These are phyloP conservation scores for Arthrobotrys pseudoclavata DNA, from an alignment of 2,329 filamentous ascomycete species.

Conservation along the genomic window DNA sequence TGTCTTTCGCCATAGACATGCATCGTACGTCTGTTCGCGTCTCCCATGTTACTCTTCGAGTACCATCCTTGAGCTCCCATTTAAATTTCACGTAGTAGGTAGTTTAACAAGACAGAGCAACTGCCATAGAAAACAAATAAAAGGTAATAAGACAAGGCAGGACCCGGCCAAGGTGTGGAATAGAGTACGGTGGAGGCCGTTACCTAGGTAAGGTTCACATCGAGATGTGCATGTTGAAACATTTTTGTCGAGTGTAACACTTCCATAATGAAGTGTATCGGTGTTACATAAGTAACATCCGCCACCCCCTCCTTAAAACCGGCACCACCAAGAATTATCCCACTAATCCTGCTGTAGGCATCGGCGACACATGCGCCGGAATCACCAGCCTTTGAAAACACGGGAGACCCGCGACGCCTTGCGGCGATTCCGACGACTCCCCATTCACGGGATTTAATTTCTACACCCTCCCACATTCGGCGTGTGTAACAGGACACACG, in stretches of 20 bases:
- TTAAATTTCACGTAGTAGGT: too few relatives aligned
- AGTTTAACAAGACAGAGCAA: too few relatives aligned
- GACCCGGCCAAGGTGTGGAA: too few relatives aligned
- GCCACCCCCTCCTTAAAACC: not conserved
- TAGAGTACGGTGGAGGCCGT: too few relatives aligned
- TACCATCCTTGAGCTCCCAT: too few relatives aligned
- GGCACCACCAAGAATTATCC: not conserved
- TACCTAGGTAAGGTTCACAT: conserved; percentile 11
- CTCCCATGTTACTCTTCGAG: too few relatives aligned
- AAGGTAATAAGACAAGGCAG: too few relatives aligned
- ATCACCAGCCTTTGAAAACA: not conserved
- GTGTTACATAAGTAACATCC: conserved; percentile 16
- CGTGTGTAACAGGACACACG: conserved; percentile 1
- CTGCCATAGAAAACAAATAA: too few relatives aligned
- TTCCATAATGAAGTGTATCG: conserved; percentile 2
- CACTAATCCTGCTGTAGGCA: conserved; percentile 2
- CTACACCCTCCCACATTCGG: not conserved
- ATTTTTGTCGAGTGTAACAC: not conserved
- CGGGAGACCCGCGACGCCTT: not conserved
- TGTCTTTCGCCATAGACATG: too few relatives aligned
- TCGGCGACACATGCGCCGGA: conserved; percentile 12
- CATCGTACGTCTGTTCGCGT: too few relatives aligned
- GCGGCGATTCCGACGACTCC: not conserved
- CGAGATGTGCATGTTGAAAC: conserved; percentile 5
- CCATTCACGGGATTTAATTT: conserved; percentile 2